Evolutionary conservation across 2,329 filamentous ascomycete genomes (phyloP).

Genomic region (Verticillium dahliae): DNA sequence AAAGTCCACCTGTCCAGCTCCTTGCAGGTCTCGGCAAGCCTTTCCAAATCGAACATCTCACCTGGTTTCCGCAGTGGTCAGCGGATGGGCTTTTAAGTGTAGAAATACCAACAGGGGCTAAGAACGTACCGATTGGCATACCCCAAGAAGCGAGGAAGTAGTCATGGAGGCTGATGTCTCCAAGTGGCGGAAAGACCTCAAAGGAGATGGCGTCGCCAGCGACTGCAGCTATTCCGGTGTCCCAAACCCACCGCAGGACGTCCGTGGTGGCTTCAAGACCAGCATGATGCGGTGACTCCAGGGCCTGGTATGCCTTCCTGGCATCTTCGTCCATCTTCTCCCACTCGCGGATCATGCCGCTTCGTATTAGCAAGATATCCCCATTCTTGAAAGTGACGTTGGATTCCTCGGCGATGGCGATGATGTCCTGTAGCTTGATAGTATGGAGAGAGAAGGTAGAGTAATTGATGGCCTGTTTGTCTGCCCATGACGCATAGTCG

Average conservation of each 20-base stretch:
- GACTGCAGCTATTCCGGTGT: conserved; percentile 34
- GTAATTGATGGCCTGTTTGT: conserved; percentile 41
- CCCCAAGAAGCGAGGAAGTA: conserved; percentile 44
- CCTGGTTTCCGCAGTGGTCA: conserved; percentile 3
- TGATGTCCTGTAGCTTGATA: conserved; percentile 28
- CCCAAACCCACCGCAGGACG: conserved; percentile 37
- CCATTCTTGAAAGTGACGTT: conserved; percentile 38
- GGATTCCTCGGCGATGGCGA: conserved; percentile 25
- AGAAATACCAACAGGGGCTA: background rate
- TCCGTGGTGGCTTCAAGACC: conserved; percentile 30
- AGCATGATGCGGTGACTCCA: conserved; percentile 21
- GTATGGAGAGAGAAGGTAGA: conserved; percentile 44
- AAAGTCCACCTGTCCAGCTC: conserved; percentile 28
- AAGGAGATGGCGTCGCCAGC: conserved; percentile 35
- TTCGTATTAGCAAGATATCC: conserved; percentile 44
- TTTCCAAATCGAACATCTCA: conserved; percentile 39
- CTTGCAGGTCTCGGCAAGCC: conserved; percentile 24
- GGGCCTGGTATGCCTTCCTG: conserved; percentile 19
- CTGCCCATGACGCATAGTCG: conserved; percentile 45
- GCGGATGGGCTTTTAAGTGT: background rate
- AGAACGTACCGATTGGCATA: conserved; percentile 33
- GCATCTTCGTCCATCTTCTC: conserved; percentile 17
- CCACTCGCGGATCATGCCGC: conserved; percentile 22
- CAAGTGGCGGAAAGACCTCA: conserved; percentile 27
- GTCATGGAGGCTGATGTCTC: conserved; percentile 33